Evolutionary conservation across 2,329 filamentous ascomycete genomes (phyloP), one percentile per base, ranked within the genome.

Genomic region (Claviceps pazoutovae): DNA sequence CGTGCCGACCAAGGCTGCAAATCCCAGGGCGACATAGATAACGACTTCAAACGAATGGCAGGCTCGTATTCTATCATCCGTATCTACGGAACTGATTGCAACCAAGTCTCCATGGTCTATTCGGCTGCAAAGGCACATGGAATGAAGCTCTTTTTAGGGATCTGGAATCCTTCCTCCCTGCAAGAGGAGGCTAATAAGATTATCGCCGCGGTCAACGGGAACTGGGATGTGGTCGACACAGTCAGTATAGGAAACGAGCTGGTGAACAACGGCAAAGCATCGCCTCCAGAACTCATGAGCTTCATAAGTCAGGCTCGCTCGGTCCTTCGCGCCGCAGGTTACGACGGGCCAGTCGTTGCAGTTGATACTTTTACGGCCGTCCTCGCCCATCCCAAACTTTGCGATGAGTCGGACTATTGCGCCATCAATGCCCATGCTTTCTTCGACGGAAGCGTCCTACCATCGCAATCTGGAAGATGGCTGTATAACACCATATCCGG

Each of bases 351-450:
- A 1, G 80, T 95, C 34, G 86, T 90, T 39, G 82, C 84, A 0
- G 86, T 91, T 46, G 89, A 95, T 63, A 91, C 86, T 1, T 86
- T 87, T 60, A 74, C 78, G 21, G 81, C 83, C 5, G 74, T 82
- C n/a, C 70, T 82, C 47, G 68, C 71, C 49, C 76, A 91, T 59
- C 83, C 83, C 0, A 69, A 77, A 49, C 74, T 95, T 47, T 94
- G 88, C 68, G 66, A 80, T 26, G 74, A 72, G 46, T 86, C 84
- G 1, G 88, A 94, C 62, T 87, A 86, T 69, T 88, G 83, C 61
- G 85, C 87, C 16, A 78, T 84, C 63, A 95, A 95, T 68, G 79
- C 82, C 57, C 88, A 95, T 66, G 79, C 88, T 13, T 95, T 89
- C 75, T 95, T 93, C 66, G 85, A 94, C 59, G 67, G 73, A 3